Conservation (phyloP, 1,284 basidiomycete species). For the Irpex rosettiformis region DNA sequence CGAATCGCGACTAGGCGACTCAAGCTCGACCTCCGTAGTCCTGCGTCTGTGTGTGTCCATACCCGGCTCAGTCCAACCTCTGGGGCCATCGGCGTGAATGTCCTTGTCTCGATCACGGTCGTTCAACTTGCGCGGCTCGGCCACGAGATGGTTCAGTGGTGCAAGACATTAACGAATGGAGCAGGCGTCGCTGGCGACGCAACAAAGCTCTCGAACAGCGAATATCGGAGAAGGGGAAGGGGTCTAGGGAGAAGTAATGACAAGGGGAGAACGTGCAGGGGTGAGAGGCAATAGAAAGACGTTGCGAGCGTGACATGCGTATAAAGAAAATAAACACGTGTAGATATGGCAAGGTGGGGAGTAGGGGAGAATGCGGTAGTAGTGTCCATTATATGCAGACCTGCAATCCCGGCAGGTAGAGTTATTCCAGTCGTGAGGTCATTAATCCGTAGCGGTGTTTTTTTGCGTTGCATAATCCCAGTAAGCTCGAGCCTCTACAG, state of each 20-base stretch:
- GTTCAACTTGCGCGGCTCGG: constrained; percentile 42
- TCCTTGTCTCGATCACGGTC: constrained; percentile 4
- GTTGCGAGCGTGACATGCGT: constrained; percentile 11
- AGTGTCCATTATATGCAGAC: constrained; percentile 43
- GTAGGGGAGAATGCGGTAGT: constrained; percentile 19
- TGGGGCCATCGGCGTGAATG: constrained; percentile 12
- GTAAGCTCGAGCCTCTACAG: constrained; percentile 29
- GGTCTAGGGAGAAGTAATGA: constrained; percentile 10
- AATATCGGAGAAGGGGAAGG: constrained; percentile 27
- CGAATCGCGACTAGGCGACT: constrained; percentile 53
- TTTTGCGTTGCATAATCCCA: constrained; percentile 16
- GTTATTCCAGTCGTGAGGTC: constrained; percentile 35
- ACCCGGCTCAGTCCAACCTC: constrained; percentile 11
- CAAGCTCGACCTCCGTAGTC: constrained; percentile 52
- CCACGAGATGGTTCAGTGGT: constrained; percentile 37
- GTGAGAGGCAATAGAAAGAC: neutral
- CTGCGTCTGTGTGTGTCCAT: constrained; percentile 56
- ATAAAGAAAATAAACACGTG: constrained; percentile 41
- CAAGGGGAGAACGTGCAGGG: constrained; percentile 5
- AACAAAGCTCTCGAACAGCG: neutral
- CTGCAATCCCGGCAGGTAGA: constrained; percentile 52
- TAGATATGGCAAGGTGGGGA: constrained; percentile 19
- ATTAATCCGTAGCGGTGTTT: constrained; percentile 4
- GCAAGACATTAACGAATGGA: constrained; percentile 14
- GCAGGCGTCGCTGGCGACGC: constrained; percentile 28